Evolutionary conservation across 257 asterid species (phyloP).

Genomic region (Forsythia suspensa): DNA sequence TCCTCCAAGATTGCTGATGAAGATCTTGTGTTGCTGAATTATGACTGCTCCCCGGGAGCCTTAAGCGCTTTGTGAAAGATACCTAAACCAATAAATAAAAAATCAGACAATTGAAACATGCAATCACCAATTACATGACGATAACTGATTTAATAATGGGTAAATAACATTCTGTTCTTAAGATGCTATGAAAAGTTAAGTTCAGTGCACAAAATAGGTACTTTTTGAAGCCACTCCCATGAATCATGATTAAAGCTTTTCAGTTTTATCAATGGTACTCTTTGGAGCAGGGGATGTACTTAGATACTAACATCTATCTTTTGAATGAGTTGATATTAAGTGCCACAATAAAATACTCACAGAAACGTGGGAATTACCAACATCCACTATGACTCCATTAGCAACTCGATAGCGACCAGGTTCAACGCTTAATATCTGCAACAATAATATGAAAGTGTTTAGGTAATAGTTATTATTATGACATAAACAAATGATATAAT

Average conservation of each 20-base stretch:
- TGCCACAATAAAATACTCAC: conserved; percentile 52
- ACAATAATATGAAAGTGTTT: conserved; percentile 20
- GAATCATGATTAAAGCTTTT: conserved; percentile 4
- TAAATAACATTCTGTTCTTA: neutral
- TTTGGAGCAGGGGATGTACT: conserved; percentile 18
- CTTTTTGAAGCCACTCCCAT: neutral
- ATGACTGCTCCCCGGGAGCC: conserved; percentile 64
- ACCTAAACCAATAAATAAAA: conserved; percentile 48
- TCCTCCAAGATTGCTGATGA: conserved; percentile 66
- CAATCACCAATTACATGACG: neutral
- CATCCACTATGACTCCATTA: conserved; percentile 69
- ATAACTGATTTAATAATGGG: neutral
- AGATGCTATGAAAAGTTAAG: conserved; percentile 17
- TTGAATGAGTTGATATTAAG: conserved; percentile 20
- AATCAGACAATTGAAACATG: neutral
- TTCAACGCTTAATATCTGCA: conserved; percentile 83
- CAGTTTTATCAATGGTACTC: neutral
- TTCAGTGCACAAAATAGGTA: neutral
- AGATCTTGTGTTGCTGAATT: conserved; percentile 55
- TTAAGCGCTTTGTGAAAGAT: conserved; percentile 71
- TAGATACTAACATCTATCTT: conserved; percentile 7
- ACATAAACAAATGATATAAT: neutral
- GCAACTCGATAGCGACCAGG: conserved; percentile 67
- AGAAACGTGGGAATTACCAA: conserved; percentile 64
- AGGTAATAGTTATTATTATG: neutral